phyloP scores from a whole-genome alignment of 805 yeast species.

The Ogataea ramenticola region DNA sequence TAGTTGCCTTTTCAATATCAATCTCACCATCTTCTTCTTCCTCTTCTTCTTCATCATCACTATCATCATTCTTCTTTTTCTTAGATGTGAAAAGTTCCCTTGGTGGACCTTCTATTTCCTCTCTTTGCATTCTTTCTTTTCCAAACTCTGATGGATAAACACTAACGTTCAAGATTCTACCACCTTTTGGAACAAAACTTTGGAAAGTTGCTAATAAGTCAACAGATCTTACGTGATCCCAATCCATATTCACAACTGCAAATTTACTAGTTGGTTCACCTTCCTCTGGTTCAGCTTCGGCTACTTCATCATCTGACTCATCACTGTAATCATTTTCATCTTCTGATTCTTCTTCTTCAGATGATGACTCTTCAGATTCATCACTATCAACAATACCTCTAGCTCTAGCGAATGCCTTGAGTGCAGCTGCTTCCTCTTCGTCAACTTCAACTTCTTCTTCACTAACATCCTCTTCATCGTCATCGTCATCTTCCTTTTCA shows the following conservation, averaged over 20 bases:
- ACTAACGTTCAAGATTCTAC: constrained; percentile 57
- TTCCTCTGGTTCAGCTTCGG: constrained; percentile 59
- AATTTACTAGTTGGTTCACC: constrained; percentile 79
- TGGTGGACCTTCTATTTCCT: constrained; percentile 91
- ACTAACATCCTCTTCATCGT: constrained; percentile 30
- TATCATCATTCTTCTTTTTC: constrained; percentile 29
- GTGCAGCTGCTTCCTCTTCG: constrained; percentile 13
- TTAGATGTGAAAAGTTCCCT: constrained; percentile 62
- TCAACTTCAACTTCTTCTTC: constrained; percentile 28
- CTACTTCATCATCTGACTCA: constrained; percentile 45
- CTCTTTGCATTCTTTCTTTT: constrained; percentile 82
- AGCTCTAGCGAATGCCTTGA: constrained; percentile 9
- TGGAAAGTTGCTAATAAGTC: constrained; percentile 86
- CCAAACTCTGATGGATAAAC: constrained; percentile 91
- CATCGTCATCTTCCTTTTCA: constrained; percentile 26
- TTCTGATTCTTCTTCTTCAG: constrained; percentile 33
- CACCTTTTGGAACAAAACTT: constrained; percentile 75
- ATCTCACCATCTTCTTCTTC: constrained; percentile 34
- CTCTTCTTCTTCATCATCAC: constrained; percentile 38
- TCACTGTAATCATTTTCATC: constrained; percentile 1
- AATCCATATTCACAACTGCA: constrained; percentile 94
- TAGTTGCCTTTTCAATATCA: constrained; percentile 53
- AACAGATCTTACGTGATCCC: constrained; percentile 89
- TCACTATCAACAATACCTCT: constrained; percentile 17
- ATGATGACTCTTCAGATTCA: constrained; percentile 29